A percentile compares a stretch with the other conserved stretches of the same genome.
phyloP scores from a whole-genome alignment of 2,329 filamentous ascomycete genomes.

The Lizonia empirigonia region DNA sequence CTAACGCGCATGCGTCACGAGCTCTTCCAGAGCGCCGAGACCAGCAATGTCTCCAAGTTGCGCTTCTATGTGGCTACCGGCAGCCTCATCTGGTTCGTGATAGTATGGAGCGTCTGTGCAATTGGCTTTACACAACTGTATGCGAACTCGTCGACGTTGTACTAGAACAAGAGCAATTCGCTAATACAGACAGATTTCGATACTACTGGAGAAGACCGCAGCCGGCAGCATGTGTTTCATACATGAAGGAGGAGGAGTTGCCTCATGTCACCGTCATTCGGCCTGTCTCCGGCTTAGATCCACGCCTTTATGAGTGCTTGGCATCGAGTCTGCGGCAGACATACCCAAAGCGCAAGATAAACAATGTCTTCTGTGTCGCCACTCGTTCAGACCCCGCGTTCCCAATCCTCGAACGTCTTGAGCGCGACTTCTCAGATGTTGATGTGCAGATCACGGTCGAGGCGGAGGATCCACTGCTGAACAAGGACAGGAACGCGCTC shows the following conservation, averaged over 20 bases:
- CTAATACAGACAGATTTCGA: conserved; percentile 55
- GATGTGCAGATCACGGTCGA: conserved; percentile 80
- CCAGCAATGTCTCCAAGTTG: conserved; percentile 42
- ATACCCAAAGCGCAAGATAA: conserved; percentile 77
- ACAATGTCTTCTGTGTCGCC: conserved; percentile 81
- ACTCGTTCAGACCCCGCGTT: conserved; percentile 77
- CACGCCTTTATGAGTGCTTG: conserved; percentile 88
- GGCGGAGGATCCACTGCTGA: conserved; percentile 75
- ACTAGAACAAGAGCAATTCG: not conserved
- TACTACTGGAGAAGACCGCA: conserved; percentile 57
- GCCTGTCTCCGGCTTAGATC: conserved; percentile 90
- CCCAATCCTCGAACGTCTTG: conserved; percentile 71
- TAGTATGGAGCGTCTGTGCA: conserved; percentile 61
- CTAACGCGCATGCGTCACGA: conserved; percentile 45
- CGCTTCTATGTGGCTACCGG: conserved; percentile 50
- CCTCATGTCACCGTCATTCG: conserved; percentile 90
- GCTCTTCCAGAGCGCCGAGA: conserved; percentile 27
- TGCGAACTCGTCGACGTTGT: conserved; percentile 21
- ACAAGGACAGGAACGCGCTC: conserved; percentile 61
- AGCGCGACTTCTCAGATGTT: conserved; percentile 73
- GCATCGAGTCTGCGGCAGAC: conserved; percentile 81
- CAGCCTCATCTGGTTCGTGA: conserved; percentile 62
- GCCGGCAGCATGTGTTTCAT: conserved; percentile 50
- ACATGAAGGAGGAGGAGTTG: conserved; percentile 54
- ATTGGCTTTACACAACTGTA: conserved; percentile 67